Evolutionary conservation across 495 filamentous ascomycete species (phyloP).

Genomic region (Aspergillus bridgeri): DNA sequence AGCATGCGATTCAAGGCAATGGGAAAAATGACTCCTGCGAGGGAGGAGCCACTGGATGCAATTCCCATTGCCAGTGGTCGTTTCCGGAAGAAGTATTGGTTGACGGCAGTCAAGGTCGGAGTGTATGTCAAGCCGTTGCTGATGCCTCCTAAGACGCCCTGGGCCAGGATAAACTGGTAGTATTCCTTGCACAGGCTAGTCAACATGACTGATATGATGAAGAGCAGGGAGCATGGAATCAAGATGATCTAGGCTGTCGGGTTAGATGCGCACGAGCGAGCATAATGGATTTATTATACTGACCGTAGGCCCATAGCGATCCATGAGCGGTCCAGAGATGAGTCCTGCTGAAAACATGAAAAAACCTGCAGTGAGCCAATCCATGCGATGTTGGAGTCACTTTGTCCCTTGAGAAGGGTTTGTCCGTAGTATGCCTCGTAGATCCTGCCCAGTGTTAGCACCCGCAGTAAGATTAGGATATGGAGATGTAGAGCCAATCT

Average conservation of each 20-base stretch:
- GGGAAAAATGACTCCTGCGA: conserved; percentile 30
- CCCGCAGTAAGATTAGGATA: background rate
- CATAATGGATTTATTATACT: background rate
- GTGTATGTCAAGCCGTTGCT: conserved; percentile 32
- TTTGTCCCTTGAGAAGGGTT: conserved; percentile 16
- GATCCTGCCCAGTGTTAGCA: conserved; percentile 10
- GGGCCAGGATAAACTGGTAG: conserved; percentile 56
- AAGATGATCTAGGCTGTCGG: conserved; percentile 10
- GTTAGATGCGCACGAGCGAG: background rate
- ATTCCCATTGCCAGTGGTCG: conserved; percentile 32
- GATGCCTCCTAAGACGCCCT: conserved; percentile 48
- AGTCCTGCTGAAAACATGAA: conserved; percentile 28
- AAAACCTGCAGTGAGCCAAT: conserved; percentile 40
- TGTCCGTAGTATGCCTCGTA: conserved; percentile 31
- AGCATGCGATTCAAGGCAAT: conserved; percentile 25
- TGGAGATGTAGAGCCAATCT: background rate
- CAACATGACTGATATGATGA: conserved; percentile 45
- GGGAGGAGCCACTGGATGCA: conserved; percentile 27
- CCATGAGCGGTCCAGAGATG: conserved; percentile 25
- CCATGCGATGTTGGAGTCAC: conserved; percentile 39
- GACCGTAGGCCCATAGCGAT: conserved; percentile 23
- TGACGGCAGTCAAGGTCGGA: conserved; percentile 26
- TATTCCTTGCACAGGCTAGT: conserved; percentile 48
- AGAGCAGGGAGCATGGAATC: conserved; percentile 10
- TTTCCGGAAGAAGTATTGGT: conserved; percentile 32